Conservation (phyloP, 2,329 filamentous ascomycete genomes). For the Taxawa tesnikishii region DNA sequence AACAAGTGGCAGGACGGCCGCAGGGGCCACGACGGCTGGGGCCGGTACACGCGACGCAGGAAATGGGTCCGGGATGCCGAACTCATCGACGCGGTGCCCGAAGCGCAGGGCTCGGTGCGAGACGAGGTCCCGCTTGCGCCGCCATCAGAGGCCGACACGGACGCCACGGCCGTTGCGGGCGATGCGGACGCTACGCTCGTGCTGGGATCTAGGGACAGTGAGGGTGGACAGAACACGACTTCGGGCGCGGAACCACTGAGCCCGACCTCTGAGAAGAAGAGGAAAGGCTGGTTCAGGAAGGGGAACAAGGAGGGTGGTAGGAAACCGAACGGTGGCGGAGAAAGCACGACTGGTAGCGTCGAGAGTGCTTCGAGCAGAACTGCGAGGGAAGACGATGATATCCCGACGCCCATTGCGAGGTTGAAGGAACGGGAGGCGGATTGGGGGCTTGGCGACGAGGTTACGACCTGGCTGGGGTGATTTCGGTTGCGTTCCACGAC, state of each 20-base stretch:
- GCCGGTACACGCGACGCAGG: constrained; percentile 77
- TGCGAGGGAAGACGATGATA: constrained; percentile 4
- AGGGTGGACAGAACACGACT: neutral
- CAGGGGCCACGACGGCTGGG: constrained; percentile 80
- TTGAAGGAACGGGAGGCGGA: constrained; percentile 9
- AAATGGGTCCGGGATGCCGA: constrained; percentile 98
- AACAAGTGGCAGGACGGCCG: constrained; percentile 95
- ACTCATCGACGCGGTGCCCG: constrained; percentile 59
- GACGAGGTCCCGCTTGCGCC: constrained; percentile 13
- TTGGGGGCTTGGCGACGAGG: constrained; percentile 10
- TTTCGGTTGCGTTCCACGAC: neutral
- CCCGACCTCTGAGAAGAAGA: neutral
- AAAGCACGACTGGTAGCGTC: constrained; percentile 4
- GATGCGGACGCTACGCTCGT: constrained; percentile 1
- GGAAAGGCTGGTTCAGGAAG: constrained; percentile 2
- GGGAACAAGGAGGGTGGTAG: constrained; percentile 1
- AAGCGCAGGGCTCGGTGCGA: constrained; percentile 29
- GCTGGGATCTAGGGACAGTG: constrained; percentile 5
- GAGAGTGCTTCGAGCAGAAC: constrained; percentile 2
- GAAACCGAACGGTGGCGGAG: constrained; percentile 1
- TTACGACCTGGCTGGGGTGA: constrained; percentile 11
- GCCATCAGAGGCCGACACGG: constrained; percentile 1
- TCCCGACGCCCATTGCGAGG: constrained; percentile 6
- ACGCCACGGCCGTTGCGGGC: constrained; percentile 1
- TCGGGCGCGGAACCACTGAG: neutral